Base-by-base conservation (phyloP, 176 grass and related monocot genomes). In the Rhynchospora breviuscula region DNA sequence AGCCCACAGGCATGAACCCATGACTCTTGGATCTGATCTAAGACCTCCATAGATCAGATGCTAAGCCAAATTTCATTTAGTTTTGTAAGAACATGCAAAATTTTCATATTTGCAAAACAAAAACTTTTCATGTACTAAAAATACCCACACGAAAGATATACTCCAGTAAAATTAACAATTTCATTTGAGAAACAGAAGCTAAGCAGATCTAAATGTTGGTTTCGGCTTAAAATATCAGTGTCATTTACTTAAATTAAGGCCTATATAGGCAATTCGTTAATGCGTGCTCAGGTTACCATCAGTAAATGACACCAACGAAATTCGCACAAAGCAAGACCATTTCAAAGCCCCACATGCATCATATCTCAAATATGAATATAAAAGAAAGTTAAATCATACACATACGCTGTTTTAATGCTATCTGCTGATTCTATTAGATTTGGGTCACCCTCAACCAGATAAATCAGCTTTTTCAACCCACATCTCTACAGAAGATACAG, bases 371-470 rank as follows among this genome's bases (percentile, higher is more conserved):
- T 53, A 76, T 54, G 48, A 22, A 54, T 12, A 54, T 31, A 53
- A 76, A 76, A 54, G 11, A 73, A 75, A 71, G 60, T 80, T 62
- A 47, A 81, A 68, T 78, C 76, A 56, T 79, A 61, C 75, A 64
- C 95, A 82, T 94, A 94, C 86, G 90, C 90, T 86, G 86, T 94
- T 91, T 91, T 98, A 66, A 85, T 71, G 62, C 87, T 93, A 80
- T 88, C 81, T 82, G 79, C 25, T 85, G 85, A 58, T 76, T 98
- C 91, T 29, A 81, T 49, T 74, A 56, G 15, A 73, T 89, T 98
- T 79, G 74, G 87, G 84, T 94, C 90, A 76, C 90, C 90, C 89
- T 98, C 92, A 26, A 98, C 92, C 48, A 98, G 84, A 93, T 98
- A 98, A 89, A 98, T 94, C 48, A 94, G 35, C 79, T 94, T 94